These are phyloP conservation scores for Pythium oligandrum DNA, from an alignment of 352 stramenopile species.

Conservation along the genomic window DNA sequence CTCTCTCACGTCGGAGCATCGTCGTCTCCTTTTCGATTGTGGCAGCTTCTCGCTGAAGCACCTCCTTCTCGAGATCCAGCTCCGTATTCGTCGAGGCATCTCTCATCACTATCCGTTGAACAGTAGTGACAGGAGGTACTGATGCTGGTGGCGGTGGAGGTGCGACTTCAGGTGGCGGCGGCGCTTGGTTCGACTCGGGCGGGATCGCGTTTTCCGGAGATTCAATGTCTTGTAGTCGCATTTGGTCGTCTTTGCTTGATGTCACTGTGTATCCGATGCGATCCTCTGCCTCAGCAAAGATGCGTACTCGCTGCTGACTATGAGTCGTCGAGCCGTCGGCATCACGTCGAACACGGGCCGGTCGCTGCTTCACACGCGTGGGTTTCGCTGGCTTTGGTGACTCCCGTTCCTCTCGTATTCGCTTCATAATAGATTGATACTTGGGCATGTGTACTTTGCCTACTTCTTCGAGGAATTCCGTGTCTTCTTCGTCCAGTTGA, in stretches of 20 bases:
- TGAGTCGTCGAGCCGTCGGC: slow-evolving; percentile 2
- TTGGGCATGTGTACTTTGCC: slow-evolving; percentile 52
- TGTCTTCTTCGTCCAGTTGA: slow-evolving; percentile 64
- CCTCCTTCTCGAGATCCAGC: slow-evolving; percentile 40
- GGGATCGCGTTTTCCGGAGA: background rate
- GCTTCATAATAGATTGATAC: slow-evolving; percentile 27
- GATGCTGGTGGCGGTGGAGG: slow-evolving; percentile 1
- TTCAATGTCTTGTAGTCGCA: background rate
- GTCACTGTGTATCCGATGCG: slow-evolving; percentile 12
- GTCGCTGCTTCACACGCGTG: slow-evolving; percentile 5
- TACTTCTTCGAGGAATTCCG: slow-evolving; percentile 47
- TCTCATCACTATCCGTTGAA: slow-evolving; percentile 29
- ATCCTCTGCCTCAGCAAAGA: slow-evolving; percentile 19
- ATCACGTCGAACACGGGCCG: background rate
- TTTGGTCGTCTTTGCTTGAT: background rate
- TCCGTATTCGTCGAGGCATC: slow-evolving; percentile 64
- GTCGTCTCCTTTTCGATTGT: slow-evolving; percentile 26
- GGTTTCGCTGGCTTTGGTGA: background rate
- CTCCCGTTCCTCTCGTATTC: background rate
- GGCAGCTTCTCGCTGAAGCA: slow-evolving; percentile 34
- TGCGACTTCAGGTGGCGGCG: background rate
- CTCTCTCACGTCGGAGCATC: slow-evolving; percentile 32
- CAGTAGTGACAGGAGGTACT: background rate
- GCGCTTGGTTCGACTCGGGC: background rate
- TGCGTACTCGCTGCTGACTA: slow-evolving; percentile 6